Conservation (phyloP, 1,284 basidiomycete genomes). For the Meripilus lineatus region DNA sequence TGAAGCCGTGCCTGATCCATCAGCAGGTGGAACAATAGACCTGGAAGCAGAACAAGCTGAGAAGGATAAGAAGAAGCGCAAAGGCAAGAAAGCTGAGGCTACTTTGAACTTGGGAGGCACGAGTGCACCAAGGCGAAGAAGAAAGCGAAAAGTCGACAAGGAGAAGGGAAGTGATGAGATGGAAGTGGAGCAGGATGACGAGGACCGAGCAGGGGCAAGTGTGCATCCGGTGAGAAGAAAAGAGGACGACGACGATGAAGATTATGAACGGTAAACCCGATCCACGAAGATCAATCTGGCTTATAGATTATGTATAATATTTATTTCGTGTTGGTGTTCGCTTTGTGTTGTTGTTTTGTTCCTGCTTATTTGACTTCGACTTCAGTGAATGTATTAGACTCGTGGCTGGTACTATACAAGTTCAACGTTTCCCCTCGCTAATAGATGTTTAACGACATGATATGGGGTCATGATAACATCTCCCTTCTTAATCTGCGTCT, state of each 20-base stretch:
- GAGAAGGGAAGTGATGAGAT: conserved; percentile 19
- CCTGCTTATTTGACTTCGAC: background rate
- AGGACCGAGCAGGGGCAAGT: conserved; percentile 13
- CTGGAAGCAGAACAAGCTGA: conserved; percentile 51
- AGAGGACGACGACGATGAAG: conserved; percentile 18
- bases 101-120: conserved; percentile 19
- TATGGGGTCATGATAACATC: conserved; percentile 72
- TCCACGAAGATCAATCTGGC: too few species aligned
- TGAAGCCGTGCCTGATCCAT: conserved; percentile 85
- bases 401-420: conserved; percentile 43
- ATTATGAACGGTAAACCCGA: too few species aligned
- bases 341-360: background rate
- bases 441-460: conserved; percentile 61
- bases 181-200: conserved; percentile 17
- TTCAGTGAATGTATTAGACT: too few species aligned
- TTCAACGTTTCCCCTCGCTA: conserved; percentile 65
- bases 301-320: background rate
- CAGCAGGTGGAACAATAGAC: conserved; percentile 72
- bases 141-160: conserved; percentile 13
- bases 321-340: background rate
- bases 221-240: conserved; percentile 4
- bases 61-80: conserved; percentile 43
- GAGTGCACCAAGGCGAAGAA: conserved; percentile 5
- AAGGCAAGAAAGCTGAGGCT: conserved; percentile 36
- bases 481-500: conserved; percentile 61